A percentile compares a stretch with the other conserved stretches of the same genome.
Conservation (phyloP, 805 yeast species). For the Saturnispora ahearnii region DNA sequence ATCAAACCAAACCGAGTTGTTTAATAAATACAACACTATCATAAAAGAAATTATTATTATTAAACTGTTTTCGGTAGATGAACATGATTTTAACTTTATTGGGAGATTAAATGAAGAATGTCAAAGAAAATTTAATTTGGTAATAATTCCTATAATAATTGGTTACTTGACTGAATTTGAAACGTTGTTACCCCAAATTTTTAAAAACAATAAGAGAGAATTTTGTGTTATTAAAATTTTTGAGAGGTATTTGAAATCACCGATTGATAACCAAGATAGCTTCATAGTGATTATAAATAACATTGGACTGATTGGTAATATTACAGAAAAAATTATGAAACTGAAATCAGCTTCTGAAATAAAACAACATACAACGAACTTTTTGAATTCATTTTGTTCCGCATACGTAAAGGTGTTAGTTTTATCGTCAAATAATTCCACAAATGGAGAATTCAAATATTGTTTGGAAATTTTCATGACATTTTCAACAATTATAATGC, state of each 20-base stretch:
- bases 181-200: slow-evolving; percentile 2
- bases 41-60: slow-evolving; percentile 11
- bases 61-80: slow-evolving; percentile 7
- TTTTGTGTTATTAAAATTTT: slow-evolving; percentile 2
- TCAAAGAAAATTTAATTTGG: slow-evolving; percentile 10
- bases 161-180: slow-evolving; percentile 24
- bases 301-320: not conserved
- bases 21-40: not conserved
- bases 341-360: not conserved
- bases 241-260: not conserved
- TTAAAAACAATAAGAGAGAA: not conserved
- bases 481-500: slow-evolving; percentile 11
- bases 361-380: not conserved
- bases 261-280: not conserved
- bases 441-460: slow-evolving; percentile 8
- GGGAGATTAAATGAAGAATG: slow-evolving; percentile 7
- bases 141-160: slow-evolving; percentile 24
- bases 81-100: slow-evolving; percentile 2
- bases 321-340: slow-evolving; percentile 9
- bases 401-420: not conserved
- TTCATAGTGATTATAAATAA: not conserved
- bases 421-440: slow-evolving; percentile 6
- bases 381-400: not conserved
- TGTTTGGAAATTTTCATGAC: slow-evolving; percentile 22
- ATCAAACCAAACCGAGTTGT: not conserved